Conservation (phyloP, 2,329 filamentous ascomycete species). For the Orbilia javanica region DNA sequence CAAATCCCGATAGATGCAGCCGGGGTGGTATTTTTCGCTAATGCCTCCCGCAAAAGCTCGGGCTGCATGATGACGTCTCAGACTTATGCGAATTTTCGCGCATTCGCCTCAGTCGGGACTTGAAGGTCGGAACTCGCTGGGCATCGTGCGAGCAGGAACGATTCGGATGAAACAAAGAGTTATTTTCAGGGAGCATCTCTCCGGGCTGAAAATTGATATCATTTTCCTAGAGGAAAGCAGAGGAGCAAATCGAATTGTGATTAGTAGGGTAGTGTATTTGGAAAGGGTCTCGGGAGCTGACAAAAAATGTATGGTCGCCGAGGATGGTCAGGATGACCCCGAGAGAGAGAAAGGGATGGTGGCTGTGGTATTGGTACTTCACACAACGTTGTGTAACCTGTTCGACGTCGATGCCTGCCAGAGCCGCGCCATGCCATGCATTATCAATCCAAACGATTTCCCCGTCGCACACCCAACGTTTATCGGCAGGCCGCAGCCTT, state of each 20-base stretch:
- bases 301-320: too few species aligned
- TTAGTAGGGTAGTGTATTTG: slow-evolving; percentile 11
- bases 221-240: neutral
- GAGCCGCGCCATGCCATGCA: slow-evolving; percentile 34
- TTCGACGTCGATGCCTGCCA: slow-evolving; percentile 7
- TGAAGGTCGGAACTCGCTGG: slow-evolving; percentile 9
- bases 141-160: slow-evolving; percentile 45
- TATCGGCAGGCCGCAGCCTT: slow-evolving; percentile 33
- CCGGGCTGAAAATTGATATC: slow-evolving; percentile 18
- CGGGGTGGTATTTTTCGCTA: slow-evolving; percentile 48
- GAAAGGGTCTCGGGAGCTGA: slow-evolving; percentile 6
- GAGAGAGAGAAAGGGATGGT: neutral
- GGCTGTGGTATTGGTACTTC: neutral
- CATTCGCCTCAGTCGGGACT: slow-evolving; percentile 22
- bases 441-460: slow-evolving; percentile 12
- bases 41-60: slow-evolving; percentile 31
- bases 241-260: neutral
- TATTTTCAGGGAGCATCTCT: slow-evolving; percentile 33
- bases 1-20: slow-evolving; percentile 30
- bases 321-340: neutral
- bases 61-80: slow-evolving; percentile 52
- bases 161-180: slow-evolving; percentile 48
- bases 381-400: slow-evolving; percentile 30
- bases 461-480: slow-evolving; percentile 19
- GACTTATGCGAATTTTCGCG: slow-evolving; percentile 33